phyloP scores from a whole-genome alignment of 2,329 filamentous ascomycete genomes.

The Gnomoniopsis smithogilvyi region DNA sequence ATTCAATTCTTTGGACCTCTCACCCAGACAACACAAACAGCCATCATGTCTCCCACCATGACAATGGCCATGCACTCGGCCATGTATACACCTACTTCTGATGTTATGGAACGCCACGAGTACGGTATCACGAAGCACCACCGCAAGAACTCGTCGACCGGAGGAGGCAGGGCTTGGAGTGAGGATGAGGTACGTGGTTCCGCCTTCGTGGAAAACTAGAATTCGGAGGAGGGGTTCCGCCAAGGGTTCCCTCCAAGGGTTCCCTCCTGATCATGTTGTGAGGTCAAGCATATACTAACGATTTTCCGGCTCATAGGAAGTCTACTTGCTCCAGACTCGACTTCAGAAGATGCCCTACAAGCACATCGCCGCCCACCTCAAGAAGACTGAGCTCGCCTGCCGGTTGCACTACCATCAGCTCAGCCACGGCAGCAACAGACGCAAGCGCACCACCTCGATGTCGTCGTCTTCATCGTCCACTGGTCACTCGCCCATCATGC shows the following conservation, averaged over 20 bases:
- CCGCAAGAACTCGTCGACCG: slow-evolving; percentile 66
- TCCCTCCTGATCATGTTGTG: too few relatives aligned
- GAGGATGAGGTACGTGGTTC: slow-evolving; percentile 77
- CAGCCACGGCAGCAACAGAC: slow-evolving; percentile 76
- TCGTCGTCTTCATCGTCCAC: slow-evolving; percentile 60
- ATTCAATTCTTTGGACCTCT: slow-evolving; percentile 35
- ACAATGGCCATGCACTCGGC: slow-evolving; percentile 41
- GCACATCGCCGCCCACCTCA: slow-evolving; percentile 79
- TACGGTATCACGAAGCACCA: slow-evolving; percentile 62
- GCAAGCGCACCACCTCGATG: slow-evolving; percentile 71
- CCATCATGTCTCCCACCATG: slow-evolving; percentile 48
- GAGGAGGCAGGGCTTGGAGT: slow-evolving; percentile 78
- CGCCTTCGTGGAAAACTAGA: too few relatives aligned
- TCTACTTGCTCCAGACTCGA: slow-evolving; percentile 78
- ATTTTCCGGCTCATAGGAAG: slow-evolving; percentile 58
- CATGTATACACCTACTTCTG: slow-evolving; percentile 49
- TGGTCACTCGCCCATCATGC: slow-evolving; percentile 48
- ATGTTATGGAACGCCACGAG: slow-evolving; percentile 55
- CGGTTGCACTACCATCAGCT: slow-evolving; percentile 85
- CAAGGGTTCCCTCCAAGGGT: too few relatives aligned
- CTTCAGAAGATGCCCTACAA: slow-evolving; percentile 90
- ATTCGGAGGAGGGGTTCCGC: too few relatives aligned
- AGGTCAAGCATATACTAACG: neutral
- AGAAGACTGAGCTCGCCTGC: slow-evolving; percentile 85
- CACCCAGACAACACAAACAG: slow-evolving; percentile 16